Base-by-base conservation (phyloP, 2,329 filamentous ascomycete species). In the Aspergillus floridensis region DNA sequence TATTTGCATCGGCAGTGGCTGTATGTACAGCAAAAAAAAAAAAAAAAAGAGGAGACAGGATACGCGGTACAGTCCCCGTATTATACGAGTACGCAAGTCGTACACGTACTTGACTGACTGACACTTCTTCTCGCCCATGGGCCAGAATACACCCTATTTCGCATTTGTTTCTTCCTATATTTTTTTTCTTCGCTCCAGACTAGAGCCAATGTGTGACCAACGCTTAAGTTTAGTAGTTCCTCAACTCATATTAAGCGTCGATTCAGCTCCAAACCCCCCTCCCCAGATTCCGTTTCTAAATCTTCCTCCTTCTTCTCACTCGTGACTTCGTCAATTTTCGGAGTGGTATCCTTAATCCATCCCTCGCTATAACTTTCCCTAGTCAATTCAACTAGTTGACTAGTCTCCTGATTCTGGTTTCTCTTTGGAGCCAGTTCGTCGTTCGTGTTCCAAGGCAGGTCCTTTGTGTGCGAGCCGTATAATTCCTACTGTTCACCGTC, bases 381-480 rank as follows among this genome's bases (percentile, higher is more conserved):
- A 16, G 26, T 31, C 19, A 5, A 35, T 11, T 55, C 26, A 24
- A 16, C 31, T 48, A 16, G 21, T 47, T 22, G 26, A 55, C 53
- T 21, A 26, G 7, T 46, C 22, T n/a, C 32, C 26, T n/a, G 4
- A 21, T 47, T 22, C 16, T 6, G 22, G 41, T 11, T 47, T 21
- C 16, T 35, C 38, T 44, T 16, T 44, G 38, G 38, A 44, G 52
- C 41, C 38, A 21, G 3, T 54, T 32, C 48, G 10, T 47, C 41
- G 11, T 22, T 48, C 53, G 44, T 55, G 32, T 22, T 44, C 26
- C 41, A 48, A 55, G 53, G 53, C 53, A 48, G 53, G 53, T 24
- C 53, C 53, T 55, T 55, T 46, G 19, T 48, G 41, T 29, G 24
- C 26, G 12, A 21, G 5, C 52, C 52, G 14, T 21, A 41, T 31